Conservation (phyloP, 352 stramenopile genomes). For the Nothophytophthora sp. region DNA sequence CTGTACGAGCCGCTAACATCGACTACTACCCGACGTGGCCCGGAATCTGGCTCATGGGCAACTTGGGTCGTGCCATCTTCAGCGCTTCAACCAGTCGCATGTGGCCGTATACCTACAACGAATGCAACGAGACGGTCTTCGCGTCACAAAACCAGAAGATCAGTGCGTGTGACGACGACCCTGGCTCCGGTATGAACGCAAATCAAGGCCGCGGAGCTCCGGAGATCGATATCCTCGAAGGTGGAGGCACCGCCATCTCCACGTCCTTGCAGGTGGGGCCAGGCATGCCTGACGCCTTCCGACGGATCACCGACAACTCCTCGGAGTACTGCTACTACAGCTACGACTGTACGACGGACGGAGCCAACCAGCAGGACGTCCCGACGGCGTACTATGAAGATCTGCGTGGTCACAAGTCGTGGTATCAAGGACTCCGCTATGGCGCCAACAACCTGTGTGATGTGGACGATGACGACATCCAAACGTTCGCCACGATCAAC, state of each 20-base stretch:
- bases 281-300: slow-evolving; percentile 47
- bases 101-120: slow-evolving; percentile 93
- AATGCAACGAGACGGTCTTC: slow-evolving; percentile 62
- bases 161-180: slow-evolving; percentile 81
- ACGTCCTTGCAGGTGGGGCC: slow-evolving; percentile 85
- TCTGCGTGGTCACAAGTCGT: no score
- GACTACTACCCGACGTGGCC: no score
- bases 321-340: slow-evolving; percentile 19
- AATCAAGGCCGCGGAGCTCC: no score
- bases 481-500: slow-evolving; percentile 11
- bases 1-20: no score
- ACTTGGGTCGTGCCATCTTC: slow-evolving; percentile 89
- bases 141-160: slow-evolving; percentile 43
- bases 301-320: slow-evolving; percentile 8
- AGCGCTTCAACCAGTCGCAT: slow-evolving; percentile 74
- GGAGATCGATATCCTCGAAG: no score
- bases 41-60: no score
- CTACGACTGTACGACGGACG: slow-evolving; percentile 9
- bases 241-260: no score
- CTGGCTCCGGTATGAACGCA: slow-evolving; percentile 89
- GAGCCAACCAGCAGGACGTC: slow-evolving; percentile 19
- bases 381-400: slow-evolving; percentile 10
- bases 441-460: slow-evolving; percentile 22
- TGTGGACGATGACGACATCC: background rate
- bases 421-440: slow-evolving; percentile 23